Conservation (phyloP, 495 filamentous ascomycete species). For the Penicillium chermesinum region DNA sequence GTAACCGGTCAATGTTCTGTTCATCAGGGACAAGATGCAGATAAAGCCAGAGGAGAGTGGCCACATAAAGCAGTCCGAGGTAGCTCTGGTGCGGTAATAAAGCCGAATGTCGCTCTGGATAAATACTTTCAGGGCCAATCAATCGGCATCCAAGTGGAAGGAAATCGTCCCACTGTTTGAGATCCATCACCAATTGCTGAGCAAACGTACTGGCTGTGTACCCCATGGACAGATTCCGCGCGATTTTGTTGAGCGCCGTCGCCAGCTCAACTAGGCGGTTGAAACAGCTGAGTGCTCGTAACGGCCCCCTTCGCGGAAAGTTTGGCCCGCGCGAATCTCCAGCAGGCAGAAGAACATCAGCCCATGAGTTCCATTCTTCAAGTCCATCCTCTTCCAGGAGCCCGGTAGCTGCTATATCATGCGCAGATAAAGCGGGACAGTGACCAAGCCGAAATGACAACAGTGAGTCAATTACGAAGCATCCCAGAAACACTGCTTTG, state of each 20-base stretch:
- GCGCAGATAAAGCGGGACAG: conserved; percentile 48
- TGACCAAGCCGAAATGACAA: conserved; percentile 52
- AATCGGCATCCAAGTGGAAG: conserved; percentile 40
- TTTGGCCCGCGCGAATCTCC: conserved; percentile 24
- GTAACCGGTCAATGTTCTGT: conserved; percentile 29
- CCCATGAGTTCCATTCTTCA: conserved; percentile 72
- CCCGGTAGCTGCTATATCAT: conserved; percentile 41
- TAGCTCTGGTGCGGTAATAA: conserved; percentile 49
- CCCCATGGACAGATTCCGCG: conserved; percentile 29
- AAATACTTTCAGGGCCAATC: conserved; percentile 38
- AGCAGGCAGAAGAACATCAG: conserved; percentile 45
- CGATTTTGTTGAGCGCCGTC: conserved; percentile 42
- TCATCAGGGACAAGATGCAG: conserved; percentile 33
- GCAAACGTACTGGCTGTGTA: conserved; percentile 30
- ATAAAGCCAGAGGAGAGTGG: conserved; percentile 44
- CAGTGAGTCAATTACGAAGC: conserved; percentile 62
- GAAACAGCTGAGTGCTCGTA: conserved; percentile 58
- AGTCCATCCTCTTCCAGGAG: conserved; percentile 57
- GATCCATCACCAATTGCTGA: conserved; percentile 38
- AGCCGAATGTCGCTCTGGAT: conserved; percentile 39
- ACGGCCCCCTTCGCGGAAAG: conserved; percentile 45
- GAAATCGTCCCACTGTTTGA: conserved; percentile 38
- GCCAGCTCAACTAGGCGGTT: conserved; percentile 51
- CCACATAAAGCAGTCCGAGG: conserved; percentile 41
- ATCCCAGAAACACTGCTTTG: conserved; percentile 54